Base-by-base conservation (phyloP, 371 early-diverging fungal genomes). In the Coemansia sp. region DNA sequence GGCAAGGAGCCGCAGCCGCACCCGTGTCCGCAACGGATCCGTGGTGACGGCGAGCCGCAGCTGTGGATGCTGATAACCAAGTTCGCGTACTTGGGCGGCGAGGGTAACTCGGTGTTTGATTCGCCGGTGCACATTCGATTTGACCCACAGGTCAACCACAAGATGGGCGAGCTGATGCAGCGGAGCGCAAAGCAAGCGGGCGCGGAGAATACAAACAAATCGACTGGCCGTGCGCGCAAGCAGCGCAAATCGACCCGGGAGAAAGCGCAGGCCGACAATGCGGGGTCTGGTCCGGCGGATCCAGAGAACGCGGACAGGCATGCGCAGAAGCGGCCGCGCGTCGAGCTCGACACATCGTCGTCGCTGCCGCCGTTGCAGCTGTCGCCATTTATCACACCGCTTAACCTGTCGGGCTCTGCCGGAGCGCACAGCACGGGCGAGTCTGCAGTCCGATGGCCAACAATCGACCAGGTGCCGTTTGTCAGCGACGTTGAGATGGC, bases 41-140 rank as follows among this genome's bases (percentile, higher is more conserved):
- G 58, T 9, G 39, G 44, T 9, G 58, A 44, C 8, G 39, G 48
- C 14, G 40, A 31, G 5, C 66, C 69, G 48, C 69, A 64, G 69
- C 47, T 68, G 55, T 72, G 72, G 72, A 50, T 72, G 37, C 38
- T 72, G 18, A 60, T 72, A 16, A 63, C 69, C 7, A 60, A 55
- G 34, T 49, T 68, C 24, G 36, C 49, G 8, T 68, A 67, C 34
- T 12, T 72, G 24, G 72, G 72, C 48, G 72, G 68, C 1, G 60
- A 56, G 14, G 69, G 69, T 5, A 72, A 64, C 60, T 37, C 53
- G 29, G 52, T 63, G 34, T 67, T 63, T 40, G 60, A 58, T 31
- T 57, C 63, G 47, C 72, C 69, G 5, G 31, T 10, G 3, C 46
- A 63, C 24, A 59, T 67, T 32, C 39, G 46, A 4, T 16, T 29